Evolutionary conservation across 306 rosid species (phyloP), one percentile per base, ranked within the genome.

Genomic region (Prunus armeniaca): DNA sequence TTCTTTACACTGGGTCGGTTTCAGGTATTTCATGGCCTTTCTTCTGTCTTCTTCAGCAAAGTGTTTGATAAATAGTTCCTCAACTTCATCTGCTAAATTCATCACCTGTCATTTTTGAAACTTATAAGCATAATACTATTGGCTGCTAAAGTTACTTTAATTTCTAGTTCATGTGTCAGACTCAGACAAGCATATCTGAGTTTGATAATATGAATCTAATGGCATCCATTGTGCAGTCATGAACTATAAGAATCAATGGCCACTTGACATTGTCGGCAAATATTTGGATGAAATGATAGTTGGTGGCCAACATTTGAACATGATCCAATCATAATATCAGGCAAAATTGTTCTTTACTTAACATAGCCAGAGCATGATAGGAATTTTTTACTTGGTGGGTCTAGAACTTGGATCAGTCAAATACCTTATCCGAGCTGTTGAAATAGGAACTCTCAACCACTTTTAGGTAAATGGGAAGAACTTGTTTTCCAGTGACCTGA

Each of bases 1-100:
- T 77, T 92, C 98, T 84, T 89, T 86, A 4, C 78, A 84, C 71
- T 89, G 97, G 25, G 73, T 89, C 6, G 99, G 99, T 82, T 86
- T 92, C 58, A 96, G 98, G 86, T 91, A 96, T 69, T 92, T 96
- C 96, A 96, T 89, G 88, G 97, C 99, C 86, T 96, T 96, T 62
- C 97, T 83, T 64, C 91, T 47, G 82, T 96, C 85, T 70, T 92
- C 97, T 63, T 85, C 82, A 25, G 96, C 89, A 76, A 96, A 91
- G 51, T 83, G 71, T 73, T 86, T 92, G 71, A 82, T 73, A 74
- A 96, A 96, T 11, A 88, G 83, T 60, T 92, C 99, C 83, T 96
- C 99, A 78, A 96, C 90, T 85, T 92, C 97, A 46, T 96, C 99
- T 0, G 73, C 78, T 41, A 89, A 78, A 83, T 85, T 89, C 65